phyloP scores from a whole-genome alignment of 2,329 filamentous ascomycete species.

The Fusarium verrucosum region DNA sequence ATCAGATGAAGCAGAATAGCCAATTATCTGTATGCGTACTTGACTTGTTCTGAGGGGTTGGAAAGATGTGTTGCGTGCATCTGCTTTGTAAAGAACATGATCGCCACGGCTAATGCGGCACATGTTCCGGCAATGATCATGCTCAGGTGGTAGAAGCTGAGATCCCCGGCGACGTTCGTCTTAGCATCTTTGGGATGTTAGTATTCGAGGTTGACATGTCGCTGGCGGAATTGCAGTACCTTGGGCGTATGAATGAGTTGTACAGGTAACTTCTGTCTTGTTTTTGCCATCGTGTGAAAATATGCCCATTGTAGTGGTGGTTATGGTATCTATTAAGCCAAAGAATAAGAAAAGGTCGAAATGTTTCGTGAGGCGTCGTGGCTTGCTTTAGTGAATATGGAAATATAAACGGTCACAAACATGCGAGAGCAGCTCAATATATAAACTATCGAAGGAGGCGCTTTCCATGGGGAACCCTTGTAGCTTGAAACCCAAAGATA shows the following conservation, averaged over 20 bases:
- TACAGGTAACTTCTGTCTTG: neutral
- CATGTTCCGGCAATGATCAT: slow-evolving; percentile 33
- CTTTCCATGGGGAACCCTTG: neutral
- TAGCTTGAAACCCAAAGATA: neutral
- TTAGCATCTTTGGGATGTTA: slow-evolving; percentile 18
- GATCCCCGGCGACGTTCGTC: slow-evolving; percentile 9
- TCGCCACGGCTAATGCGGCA: slow-evolving; percentile 18
- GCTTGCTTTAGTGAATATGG: neutral
- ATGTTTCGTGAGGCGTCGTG: neutral
- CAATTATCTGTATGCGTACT: slow-evolving; percentile 7
- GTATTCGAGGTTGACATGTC: neutral
- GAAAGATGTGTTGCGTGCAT: slow-evolving; percentile 36
- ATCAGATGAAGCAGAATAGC: no score
- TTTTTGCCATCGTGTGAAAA: neutral
- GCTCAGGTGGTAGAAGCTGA: slow-evolving; percentile 29
- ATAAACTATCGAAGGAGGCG: neutral
- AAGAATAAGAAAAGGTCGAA: accelerated
- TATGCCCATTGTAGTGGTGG: neutral
- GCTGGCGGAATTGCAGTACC: neutral
- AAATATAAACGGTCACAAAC: neutral
- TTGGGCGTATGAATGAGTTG: slow-evolving; percentile 14
- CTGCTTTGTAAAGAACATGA: slow-evolving; percentile 25
- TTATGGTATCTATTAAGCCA: neutral
- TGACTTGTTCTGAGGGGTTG: slow-evolving; percentile 37
- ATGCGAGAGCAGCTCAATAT: neutral